Percentiles rank a stretch among this genome's conserved stretches.
phyloP scores from a whole-genome alignment of 192 early-diverging fungal species.

The Radiomyces spectabilis region DNA sequence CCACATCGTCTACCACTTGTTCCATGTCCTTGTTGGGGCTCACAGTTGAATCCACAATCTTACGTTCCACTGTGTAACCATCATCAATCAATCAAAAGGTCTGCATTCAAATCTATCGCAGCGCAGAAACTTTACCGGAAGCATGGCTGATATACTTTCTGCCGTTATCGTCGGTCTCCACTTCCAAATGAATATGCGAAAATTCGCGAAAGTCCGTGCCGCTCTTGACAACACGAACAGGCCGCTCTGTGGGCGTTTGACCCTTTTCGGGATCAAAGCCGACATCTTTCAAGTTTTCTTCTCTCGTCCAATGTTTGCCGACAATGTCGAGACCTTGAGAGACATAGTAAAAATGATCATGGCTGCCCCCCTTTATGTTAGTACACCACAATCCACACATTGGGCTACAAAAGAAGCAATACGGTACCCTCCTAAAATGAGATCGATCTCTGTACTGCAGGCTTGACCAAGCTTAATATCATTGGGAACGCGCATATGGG shows the following conservation, averaged over 20 bases:
- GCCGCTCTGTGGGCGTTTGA: slow-evolving; percentile 3
- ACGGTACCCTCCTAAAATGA: slow-evolving; percentile 54
- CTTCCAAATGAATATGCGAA: slow-evolving; percentile 35
- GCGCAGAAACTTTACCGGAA: slow-evolving; percentile 19
- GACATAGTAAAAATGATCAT: slow-evolving; percentile 64
- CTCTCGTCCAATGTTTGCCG: slow-evolving; percentile 26
- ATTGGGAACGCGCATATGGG: slow-evolving; percentile 67
- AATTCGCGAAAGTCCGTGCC: slow-evolving; percentile 65
- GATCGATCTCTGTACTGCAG: slow-evolving; percentile 49
- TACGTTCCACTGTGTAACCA: slow-evolving; percentile 30
- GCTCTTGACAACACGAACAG: slow-evolving; percentile 54
- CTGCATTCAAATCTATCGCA: neutral
- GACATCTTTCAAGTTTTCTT: slow-evolving; percentile 24
- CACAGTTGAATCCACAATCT: slow-evolving; percentile 31
- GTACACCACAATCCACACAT: too few species aligned
- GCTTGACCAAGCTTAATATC: slow-evolving; percentile 47
- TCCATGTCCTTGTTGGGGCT: slow-evolving; percentile 33
- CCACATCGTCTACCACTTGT: slow-evolving; percentile 37
- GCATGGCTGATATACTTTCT: slow-evolving; percentile 19
- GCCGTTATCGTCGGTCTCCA: slow-evolving; percentile 20
- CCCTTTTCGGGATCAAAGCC: slow-evolving; percentile 32
- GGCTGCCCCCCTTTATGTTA: too few species aligned
- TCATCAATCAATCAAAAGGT: neutral
- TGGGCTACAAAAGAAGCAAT: neutral
- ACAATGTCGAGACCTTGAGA: slow-evolving; percentile 41